Evolutionary conservation across 371 early-diverging fungal species (phyloP).

Genomic region (Mortierella polycephala): DNA sequence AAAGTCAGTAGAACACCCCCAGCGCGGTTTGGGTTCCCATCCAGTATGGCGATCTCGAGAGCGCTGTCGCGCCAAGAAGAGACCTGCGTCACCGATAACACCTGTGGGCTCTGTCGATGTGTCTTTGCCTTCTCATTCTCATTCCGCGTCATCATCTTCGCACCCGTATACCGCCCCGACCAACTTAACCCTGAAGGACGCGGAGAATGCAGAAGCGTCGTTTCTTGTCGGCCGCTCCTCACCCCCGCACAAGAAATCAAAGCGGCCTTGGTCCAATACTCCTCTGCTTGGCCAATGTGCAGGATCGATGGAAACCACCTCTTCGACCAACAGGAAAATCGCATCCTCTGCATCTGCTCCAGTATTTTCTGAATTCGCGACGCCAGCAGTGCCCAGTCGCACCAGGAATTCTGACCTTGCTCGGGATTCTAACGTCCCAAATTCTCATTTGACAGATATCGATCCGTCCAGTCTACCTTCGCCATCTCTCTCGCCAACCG

Average conservation of each 20-base stretch:
- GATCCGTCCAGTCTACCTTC: slow-evolving; percentile 58
- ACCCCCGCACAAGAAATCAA: slow-evolving; percentile 53
- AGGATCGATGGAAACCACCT: neutral
- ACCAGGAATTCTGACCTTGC: slow-evolving; percentile 27
- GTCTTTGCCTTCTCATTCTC: slow-evolving; percentile 15
- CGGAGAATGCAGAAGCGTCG: slow-evolving; percentile 15
- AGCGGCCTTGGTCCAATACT: slow-evolving; percentile 40
- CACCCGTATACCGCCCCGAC: slow-evolving; percentile 3
- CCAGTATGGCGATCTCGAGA: slow-evolving; percentile 33
- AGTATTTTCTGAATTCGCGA: slow-evolving; percentile 43
- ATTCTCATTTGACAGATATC: slow-evolving; percentile 40
- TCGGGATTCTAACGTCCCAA: slow-evolving; percentile 25
- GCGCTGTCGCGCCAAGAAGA: slow-evolving; percentile 53
- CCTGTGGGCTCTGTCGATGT: slow-evolving; percentile 47
- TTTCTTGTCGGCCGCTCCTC: slow-evolving; percentile 35
- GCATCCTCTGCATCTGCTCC: slow-evolving; percentile 43
- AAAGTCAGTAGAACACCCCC: slow-evolving; percentile 32
- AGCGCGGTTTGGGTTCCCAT: slow-evolving; percentile 17
- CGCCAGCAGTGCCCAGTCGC: slow-evolving; percentile 31
- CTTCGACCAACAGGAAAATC: slow-evolving; percentile 17
- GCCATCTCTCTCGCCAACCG: slow-evolving; percentile 58
- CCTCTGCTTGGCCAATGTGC: slow-evolving; percentile 11
- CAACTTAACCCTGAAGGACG: neutral
- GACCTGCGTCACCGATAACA: slow-evolving; percentile 57
- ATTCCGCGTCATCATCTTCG: slow-evolving; percentile 1